Evolutionary conservation across 2,329 filamentous ascomycete species (phyloP).

Genomic region (Pseudopithomyces maydicus): DNA sequence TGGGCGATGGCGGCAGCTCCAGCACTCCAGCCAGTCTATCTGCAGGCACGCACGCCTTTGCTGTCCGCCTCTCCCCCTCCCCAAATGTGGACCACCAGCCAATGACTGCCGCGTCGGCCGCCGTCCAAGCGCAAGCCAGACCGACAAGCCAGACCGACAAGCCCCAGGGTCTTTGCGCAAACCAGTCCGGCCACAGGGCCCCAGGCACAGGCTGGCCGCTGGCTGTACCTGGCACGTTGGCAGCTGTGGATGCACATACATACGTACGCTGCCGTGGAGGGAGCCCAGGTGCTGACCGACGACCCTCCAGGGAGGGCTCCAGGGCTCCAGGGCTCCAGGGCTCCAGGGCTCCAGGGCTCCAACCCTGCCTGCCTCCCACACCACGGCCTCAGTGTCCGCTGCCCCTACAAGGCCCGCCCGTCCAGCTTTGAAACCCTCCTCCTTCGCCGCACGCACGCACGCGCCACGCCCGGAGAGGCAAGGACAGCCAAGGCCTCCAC

Average conservation of each 20-base stretch:
- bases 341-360: too few species aligned
- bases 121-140: slow-evolving; percentile 4
- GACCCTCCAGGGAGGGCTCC: too few species aligned
- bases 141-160: neutral
- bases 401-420: slow-evolving; percentile 8
- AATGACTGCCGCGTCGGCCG: neutral
- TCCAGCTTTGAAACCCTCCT: slow-evolving; percentile 15
- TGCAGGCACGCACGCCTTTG: neutral
- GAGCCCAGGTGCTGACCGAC: neutral
- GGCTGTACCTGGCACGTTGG: too few species aligned
- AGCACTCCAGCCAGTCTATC: neutral
- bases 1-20: neutral
- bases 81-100: neutral
- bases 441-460: neutral
- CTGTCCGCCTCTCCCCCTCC: neutral
- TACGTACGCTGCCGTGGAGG: too few species aligned
- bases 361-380: too few species aligned
- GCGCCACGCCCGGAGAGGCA: slow-evolving; percentile 9
- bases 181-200: slow-evolving; percentile 4
- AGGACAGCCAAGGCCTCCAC: slow-evolving; percentile 3
- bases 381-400: neutral
- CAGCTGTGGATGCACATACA: too few species aligned
- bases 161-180: slow-evolving; percentile 12
- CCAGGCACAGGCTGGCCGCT: slow-evolving; percentile 1
- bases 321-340: too few species aligned